Percentiles rank a stretch among this genome's conserved stretches.
These are phyloP conservation scores for Juncus effusus DNA, from an alignment of 176 grass and related monocot genomes.

Conservation along the genomic window DNA sequence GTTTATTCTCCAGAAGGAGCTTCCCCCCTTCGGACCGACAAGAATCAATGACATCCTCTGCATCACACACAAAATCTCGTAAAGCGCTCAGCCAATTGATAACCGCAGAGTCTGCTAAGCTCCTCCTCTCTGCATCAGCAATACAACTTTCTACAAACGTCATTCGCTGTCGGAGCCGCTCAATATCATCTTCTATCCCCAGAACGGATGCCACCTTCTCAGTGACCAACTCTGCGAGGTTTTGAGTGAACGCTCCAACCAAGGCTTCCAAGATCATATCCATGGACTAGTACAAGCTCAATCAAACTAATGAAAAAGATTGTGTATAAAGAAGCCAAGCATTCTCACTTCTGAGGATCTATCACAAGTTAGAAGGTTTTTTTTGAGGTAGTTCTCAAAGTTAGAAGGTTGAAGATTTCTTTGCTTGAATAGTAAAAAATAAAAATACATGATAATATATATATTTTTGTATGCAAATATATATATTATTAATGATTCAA, in stretches of 20 bases:
- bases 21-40: neutral
- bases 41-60: conserved; percentile 4
- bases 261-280: neutral
- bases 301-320: too few species aligned
- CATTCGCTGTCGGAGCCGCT: neutral
- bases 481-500: too few species aligned
- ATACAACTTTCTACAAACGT: neutral
- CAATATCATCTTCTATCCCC: neutral
- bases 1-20: neutral
- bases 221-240: neutral
- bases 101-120: neutral
- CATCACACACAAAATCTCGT: neutral
- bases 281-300: neutral
- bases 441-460: too few species aligned
- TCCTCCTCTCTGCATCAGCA: neutral
- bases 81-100: neutral
- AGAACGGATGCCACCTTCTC: neutral
- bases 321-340: too few species aligned
- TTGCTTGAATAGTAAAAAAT: too few species aligned
- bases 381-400: too few species aligned
- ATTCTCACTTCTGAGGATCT: too few species aligned
- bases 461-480: too few species aligned
- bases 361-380: too few species aligned
- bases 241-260: neutral
- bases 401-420: too few species aligned